Percentiles rank a stretch among this genome's conserved stretches.
These are phyloP conservation scores for Cardiospermum halicacabum DNA, from an alignment of 345 rosid species.

Conservation along the genomic window DNA sequence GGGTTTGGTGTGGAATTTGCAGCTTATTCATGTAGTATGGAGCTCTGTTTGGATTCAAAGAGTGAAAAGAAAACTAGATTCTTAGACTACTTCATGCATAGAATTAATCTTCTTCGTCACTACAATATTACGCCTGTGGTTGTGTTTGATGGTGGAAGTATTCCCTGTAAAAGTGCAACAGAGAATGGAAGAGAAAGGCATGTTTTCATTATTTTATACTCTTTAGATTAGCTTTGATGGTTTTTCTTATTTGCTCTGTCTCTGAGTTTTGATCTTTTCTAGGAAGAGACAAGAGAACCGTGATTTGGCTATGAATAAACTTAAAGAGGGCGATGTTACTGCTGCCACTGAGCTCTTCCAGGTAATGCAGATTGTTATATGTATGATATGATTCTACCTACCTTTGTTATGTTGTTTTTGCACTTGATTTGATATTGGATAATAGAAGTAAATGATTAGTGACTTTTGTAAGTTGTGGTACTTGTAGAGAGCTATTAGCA, in stretches of 20 bases:
- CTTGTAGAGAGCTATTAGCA: conserved; percentile 68
- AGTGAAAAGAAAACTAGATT: conserved; percentile 58
- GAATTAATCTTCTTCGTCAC: conserved; percentile 64
- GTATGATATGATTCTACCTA: background rate
- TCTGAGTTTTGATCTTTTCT: too few species aligned
- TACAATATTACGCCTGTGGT: conserved; percentile 67
- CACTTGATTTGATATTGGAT: background rate
- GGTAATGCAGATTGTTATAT: conserved; percentile 30
- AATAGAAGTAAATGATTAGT: background rate
- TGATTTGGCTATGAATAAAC: conserved; percentile 65
- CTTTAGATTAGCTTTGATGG: background rate
- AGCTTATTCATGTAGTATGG: conserved; percentile 98
- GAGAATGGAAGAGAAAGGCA: conserved; percentile 64
- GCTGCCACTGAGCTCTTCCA: conserved; percentile 80
- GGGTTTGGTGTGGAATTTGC: conserved; percentile 11
- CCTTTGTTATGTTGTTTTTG: background rate
- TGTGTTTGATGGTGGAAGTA: conserved; percentile 76
- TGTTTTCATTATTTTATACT: background rate
- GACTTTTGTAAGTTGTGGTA: conserved; percentile 4
- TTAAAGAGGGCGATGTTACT: conserved; percentile 60
- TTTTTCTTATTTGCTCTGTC: background rate
- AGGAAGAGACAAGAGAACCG: conserved; percentile 63
- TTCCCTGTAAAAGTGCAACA: conserved; percentile 77
- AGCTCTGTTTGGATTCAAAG: conserved; percentile 64
- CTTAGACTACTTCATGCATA: conserved; percentile 77